phyloP scores from a whole-genome alignment of 768 basidiomycete species.

The Leccinum aurantiacum region DNA sequence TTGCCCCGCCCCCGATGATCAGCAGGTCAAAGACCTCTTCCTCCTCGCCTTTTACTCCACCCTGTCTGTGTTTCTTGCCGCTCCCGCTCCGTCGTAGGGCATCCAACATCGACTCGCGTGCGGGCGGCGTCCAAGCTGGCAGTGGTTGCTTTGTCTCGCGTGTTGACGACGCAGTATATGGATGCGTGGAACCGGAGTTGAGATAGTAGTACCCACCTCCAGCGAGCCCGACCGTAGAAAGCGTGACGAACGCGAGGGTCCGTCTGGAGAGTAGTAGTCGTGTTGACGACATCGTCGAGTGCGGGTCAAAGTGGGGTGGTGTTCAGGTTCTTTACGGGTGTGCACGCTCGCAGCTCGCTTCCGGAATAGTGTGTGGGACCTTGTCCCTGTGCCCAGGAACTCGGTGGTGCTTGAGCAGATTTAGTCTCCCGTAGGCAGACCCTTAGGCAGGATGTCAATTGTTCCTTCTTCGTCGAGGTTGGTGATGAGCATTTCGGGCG shows the following conservation, averaged over 20 bases:
- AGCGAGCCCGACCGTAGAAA: constrained; percentile 50
- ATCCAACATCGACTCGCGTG: constrained; percentile 62
- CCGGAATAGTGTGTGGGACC: background rate
- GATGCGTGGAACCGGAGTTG: constrained; percentile 61
- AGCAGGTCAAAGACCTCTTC: constrained; percentile 74
- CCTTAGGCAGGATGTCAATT: too few relatives aligned
- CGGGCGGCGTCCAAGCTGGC: constrained; percentile 76
- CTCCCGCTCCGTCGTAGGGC: constrained; percentile 37
- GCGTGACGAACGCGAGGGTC: constrained; percentile 51
- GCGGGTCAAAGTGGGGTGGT: background rate
- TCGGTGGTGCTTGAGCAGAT: background rate
- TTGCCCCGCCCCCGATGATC: constrained; percentile 92
- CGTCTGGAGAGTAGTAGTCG: constrained; percentile 51
- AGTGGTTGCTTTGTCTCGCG: constrained; percentile 70
- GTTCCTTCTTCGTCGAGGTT: too few relatives aligned
- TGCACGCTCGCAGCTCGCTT: background rate
- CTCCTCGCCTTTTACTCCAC: constrained; percentile 46
- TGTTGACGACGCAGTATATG: constrained; percentile 58
- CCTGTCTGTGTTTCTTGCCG: background rate
- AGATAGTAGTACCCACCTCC: constrained; percentile 70
- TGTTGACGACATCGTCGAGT: constrained; percentile 11
- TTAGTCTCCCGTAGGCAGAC: background rate
- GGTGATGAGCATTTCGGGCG: too few relatives aligned
- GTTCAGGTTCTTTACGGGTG: background rate
- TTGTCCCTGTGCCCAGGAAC: background rate